Evolutionary conservation across 2,329 filamentous ascomycete species (phyloP), one percentile per base, ranked within the genome.

Genomic region (Paracoccidioides lutzii): DNA sequence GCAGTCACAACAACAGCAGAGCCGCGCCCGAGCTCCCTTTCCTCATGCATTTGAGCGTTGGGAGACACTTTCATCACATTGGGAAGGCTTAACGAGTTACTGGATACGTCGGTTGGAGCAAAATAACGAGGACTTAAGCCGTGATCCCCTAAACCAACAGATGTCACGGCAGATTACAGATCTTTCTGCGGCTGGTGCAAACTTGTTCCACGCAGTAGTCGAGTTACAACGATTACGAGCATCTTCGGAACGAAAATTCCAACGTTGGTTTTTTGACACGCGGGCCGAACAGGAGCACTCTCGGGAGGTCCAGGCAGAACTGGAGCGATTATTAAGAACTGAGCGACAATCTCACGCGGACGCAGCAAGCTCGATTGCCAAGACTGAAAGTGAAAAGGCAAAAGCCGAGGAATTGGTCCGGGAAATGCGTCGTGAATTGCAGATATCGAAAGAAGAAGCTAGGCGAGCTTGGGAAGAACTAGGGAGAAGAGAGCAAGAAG

Each of bases 221-320:
- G 93, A 98, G 71, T 76, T 98, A 48, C 93, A 98, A 69, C 84
- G 93, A 35, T 78, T 98, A 32, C 86, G 93, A 45, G 93, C 93
- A 41, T 95, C 90, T 55, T 97, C 91, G 0, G 93, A 98, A 71
- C 84, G 93, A 60, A 97, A 97, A 69, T 98, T 98, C 64, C 93
- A 98, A 72, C 82, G 93, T 52, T 98, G 93, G 93, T 97, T 97
- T 73, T 95, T 95, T 63, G 93, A 98, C 69, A 95, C 90, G 6
- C 81, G 90, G 53, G 81, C 85, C 37, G 90, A 97, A 62, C 82
- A 95, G 61, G 93, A 97, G 73, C 83, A 87, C 33, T 80, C 84
- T 52, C 85, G 88, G 61, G 93, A 97, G 71, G 78, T 87, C 41
- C 87, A 89, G 56, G 90, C 83, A 3, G 82, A 90, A 66, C 74